phyloP scores from a whole-genome alignment of 345 rosid species.

The Syzygium grande region DNA sequence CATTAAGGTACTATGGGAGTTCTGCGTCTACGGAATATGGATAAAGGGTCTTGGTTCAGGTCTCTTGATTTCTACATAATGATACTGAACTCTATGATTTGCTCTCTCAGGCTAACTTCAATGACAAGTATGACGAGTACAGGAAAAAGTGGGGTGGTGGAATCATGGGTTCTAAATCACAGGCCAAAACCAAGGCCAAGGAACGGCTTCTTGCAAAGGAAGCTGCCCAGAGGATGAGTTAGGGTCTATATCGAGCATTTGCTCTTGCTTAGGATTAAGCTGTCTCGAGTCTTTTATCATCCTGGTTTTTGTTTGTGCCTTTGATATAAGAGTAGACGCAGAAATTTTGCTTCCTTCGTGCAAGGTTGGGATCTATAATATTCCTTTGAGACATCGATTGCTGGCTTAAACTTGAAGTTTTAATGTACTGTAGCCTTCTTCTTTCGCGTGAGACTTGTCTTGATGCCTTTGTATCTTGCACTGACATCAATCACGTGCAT shows the following conservation, averaged over 20 bases:
- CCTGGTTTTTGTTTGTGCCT: not conserved
- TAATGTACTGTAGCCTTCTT: not conserved
- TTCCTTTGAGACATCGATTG: not conserved
- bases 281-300: not conserved
- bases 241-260: not conserved
- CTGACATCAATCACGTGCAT: not conserved
- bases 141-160: conserved; percentile 95
- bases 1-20: conserved; percentile 40
- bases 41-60: not conserved
- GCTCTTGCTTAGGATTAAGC: not conserved
- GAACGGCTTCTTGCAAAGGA: conserved; percentile 65
- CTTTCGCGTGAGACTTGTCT: not conserved
- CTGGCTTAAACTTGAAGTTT: not conserved
- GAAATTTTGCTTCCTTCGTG: not conserved
- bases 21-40: not conserved
- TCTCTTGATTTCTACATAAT: not conserved
- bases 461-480: not conserved
- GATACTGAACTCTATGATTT: not conserved
- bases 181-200: conserved; percentile 67
- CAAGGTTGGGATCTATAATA: not conserved
- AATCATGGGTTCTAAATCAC: conserved; percentile 82
- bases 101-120: conserved; percentile 49
- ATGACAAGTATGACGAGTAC: conserved; percentile 61
- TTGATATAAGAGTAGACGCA: not conserved
- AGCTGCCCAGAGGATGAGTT: conserved; percentile 67